Percentiles rank a stretch among this genome's conserved stretches.
Evolutionary conservation across 148 eudicot species (phyloP).

Genomic region (Heliosperma pusillum): DNA sequence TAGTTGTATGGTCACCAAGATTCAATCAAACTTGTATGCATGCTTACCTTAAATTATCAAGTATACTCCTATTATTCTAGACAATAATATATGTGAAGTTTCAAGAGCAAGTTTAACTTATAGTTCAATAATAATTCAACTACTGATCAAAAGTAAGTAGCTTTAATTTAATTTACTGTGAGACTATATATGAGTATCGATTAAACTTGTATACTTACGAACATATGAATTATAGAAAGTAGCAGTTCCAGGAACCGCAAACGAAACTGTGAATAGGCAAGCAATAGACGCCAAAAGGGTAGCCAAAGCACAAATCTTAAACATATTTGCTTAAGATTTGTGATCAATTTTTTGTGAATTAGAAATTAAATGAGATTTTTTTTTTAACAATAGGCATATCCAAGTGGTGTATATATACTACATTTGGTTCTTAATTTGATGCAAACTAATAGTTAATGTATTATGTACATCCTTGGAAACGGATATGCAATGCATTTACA

Average conservation of each 20-base stretch:
- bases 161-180: too few species aligned
- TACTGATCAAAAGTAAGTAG: too few species aligned
- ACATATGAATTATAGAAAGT: slow-evolving; percentile 18
- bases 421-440: not conserved
- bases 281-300: slow-evolving; percentile 13
- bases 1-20: too few species aligned
- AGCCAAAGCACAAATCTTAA: slow-evolving; percentile 5
- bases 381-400: not conserved
- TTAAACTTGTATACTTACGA: slow-evolving; percentile 11
- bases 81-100: too few species aligned
- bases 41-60: too few species aligned
- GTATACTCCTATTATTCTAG: too few species aligned
- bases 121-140: too few species aligned
- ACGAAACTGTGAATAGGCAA: slow-evolving; percentile 6
- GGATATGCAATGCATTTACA: not conserved
- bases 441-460: not conserved
- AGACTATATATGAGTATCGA: too few species aligned
- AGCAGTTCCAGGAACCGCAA: slow-evolving; percentile 23
- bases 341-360: not conserved
- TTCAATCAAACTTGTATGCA: too few species aligned
- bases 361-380: not conserved
- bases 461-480: not conserved
- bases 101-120: too few species aligned
- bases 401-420: not conserved
- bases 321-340: not conserved